phyloP scores from a whole-genome alignment of 352 stramenopile species.

The Globisporangium apiculatum region DNA sequence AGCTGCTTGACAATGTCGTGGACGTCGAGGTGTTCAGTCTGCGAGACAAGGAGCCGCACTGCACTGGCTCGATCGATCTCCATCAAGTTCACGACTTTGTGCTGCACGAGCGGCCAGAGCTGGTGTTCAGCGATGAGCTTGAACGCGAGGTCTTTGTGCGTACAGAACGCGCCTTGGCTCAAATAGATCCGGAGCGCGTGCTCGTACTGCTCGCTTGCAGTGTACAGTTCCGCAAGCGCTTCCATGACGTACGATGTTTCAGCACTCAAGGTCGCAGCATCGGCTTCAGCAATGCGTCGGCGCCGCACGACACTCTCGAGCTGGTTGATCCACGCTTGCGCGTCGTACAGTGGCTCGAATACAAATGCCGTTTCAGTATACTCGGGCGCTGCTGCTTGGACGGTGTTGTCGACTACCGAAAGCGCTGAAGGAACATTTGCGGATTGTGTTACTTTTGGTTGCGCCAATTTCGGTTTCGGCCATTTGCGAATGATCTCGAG shows the following conservation, averaged over 20 bases:
- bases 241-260: slow-evolving; percentile 83
- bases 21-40: slow-evolving; percentile 78
- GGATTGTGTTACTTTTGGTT: too few species aligned
- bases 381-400: slow-evolving; percentile 31
- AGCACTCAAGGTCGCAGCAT: slow-evolving; percentile 50
- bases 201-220: slow-evolving; percentile 74
- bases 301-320: slow-evolving; percentile 68
- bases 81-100: slow-evolving; percentile 75
- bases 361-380: slow-evolving; percentile 64
- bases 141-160: slow-evolving; percentile 82
- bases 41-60: slow-evolving; percentile 73
- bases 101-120: slow-evolving; percentile 66
- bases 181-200: slow-evolving; percentile 80
- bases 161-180: slow-evolving; percentile 77
- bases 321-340: slow-evolving; percentile 76
- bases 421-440: too few species aligned
- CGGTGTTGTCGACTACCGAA: background rate
- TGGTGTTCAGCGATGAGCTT: slow-evolving; percentile 81
- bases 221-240: slow-evolving; percentile 74
- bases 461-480: slow-evolving; percentile 41
- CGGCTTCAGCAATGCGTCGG: slow-evolving; percentile 57
- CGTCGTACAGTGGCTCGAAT: slow-evolving; percentile 76
- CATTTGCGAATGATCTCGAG: slow-evolving; percentile 78
- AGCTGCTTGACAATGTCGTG: slow-evolving; percentile 71
- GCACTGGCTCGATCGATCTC: slow-evolving; percentile 64